These are phyloP conservation scores for Incumbomyces delicatus DNA, from an alignment of 2,329 filamentous ascomycete genomes.

Conservation along the genomic window DNA sequence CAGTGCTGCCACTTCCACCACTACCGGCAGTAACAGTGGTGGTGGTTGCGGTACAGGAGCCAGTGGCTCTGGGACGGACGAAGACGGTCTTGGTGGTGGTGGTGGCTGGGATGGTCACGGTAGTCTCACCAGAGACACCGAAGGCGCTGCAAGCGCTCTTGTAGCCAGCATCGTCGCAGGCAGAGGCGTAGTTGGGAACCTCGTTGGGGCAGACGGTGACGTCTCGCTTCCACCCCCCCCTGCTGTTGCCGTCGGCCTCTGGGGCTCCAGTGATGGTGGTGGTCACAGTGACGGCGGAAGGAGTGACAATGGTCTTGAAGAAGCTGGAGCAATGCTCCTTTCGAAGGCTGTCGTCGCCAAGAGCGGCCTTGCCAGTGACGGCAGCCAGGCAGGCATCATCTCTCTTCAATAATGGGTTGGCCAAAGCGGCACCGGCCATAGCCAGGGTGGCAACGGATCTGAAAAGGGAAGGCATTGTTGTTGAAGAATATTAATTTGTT, in stretches of 20 bases:
- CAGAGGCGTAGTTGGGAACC: slow-evolving; percentile 21
- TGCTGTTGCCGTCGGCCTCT: neutral
- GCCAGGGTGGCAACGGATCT: slow-evolving; percentile 18
- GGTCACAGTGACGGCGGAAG: slow-evolving; percentile 4
- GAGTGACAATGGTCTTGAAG: slow-evolving; percentile 12
- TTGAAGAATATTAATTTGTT: slow-evolving; percentile 3
- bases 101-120: slow-evolving; percentile 17
- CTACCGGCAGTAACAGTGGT: too few species aligned
- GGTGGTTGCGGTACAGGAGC: slow-evolving; percentile 5
- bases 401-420: slow-evolving; percentile 10
- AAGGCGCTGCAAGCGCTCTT: slow-evolving; percentile 17
- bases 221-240: slow-evolving; percentile 13
- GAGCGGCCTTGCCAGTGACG: slow-evolving; percentile 18
- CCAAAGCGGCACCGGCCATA: slow-evolving; percentile 16
- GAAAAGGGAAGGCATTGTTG: slow-evolving; percentile 16
- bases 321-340: slow-evolving; percentile 18
- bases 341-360: slow-evolving; percentile 16
- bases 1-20: slow-evolving; percentile 3
- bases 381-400: slow-evolving; percentile 17
- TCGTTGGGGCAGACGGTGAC: slow-evolving; percentile 20
- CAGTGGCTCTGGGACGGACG: slow-evolving; percentile 2
- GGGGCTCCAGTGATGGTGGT: slow-evolving; percentile 6
- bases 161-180: slow-evolving; percentile 16
- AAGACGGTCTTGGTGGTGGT: slow-evolving; percentile 21
- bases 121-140: slow-evolving; percentile 17